Base-by-base conservation (phyloP, 768 basidiomycete genomes). In the Suillus decipiens region DNA sequence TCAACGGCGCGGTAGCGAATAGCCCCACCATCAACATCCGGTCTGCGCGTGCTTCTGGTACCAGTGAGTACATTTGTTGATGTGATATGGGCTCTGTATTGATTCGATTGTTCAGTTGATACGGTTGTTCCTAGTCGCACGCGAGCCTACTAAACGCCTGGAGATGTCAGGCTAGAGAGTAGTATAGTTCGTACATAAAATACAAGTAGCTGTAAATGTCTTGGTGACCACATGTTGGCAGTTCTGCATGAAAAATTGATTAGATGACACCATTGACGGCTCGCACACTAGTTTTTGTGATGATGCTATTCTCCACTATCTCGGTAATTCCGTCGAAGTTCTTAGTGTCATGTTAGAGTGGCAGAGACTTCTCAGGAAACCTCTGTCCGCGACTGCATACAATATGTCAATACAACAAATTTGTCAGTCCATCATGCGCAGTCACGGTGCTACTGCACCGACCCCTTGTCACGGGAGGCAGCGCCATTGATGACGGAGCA, bases 361-460 rank as follows among this genome's bases (percentile, higher is more conserved):
- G 50, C 54, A 57, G 14, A 67, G 45, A 22, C 69, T 67, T 33
- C 67, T 63, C 31, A 73, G 64, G 61, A 68, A 74, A 43, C 72
- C 71, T 22, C 67, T 72, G 59, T 72, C 62, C 6, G 72, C 70
- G 51, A 72, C 71, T 72, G 55, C 45, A 59, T 28, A 2, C n/a
- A 58, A 5, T 28, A 28, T 28, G 28, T 28, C 28, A 28, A 28
- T 28, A 28, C 28, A 3, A 28, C 28, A 28, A 28, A 28, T 28
- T 28, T 28, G 28, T 28, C 28, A 28, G 28, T 28, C 28, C 28
- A 28, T 28, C 28, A 28, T 28, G 28, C 28, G 28, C 28, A 28
- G 28, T 28, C 28, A 28, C n/a, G n/a, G n/a, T n/a, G n/a, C n/a
- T n/a, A n/a, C n/a, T n/a, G n/a, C n/a, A n/a, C n/a, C n/a, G n/a